Conservation (phyloP, 148 eudicot genomes). For the Fagopyrum esculentum region DNA sequence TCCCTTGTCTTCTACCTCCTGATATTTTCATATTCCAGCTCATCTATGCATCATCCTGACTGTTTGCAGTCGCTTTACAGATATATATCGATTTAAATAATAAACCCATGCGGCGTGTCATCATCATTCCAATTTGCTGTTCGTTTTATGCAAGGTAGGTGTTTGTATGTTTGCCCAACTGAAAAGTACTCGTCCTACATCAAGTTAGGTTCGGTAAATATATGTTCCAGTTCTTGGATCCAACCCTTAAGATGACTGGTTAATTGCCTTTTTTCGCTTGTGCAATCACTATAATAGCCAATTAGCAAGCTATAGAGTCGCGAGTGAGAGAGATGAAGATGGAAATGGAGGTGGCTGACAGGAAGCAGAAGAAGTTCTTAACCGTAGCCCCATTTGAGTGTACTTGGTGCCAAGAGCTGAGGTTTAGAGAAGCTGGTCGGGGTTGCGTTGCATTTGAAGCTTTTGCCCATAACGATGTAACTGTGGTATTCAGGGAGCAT, state of each 20-base stretch:
- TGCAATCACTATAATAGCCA: constrained; percentile 7
- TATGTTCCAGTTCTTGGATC: background rate
- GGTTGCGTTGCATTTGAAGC: constrained; percentile 96
- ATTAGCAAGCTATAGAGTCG: background rate
- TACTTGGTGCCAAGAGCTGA: constrained; percentile 78
- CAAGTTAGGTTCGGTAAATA: background rate
- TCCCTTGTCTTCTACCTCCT: constrained; percentile 10
- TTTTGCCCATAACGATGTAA: constrained; percentile 84
- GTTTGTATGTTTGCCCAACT: constrained; percentile 11
- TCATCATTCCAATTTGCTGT: background rate
- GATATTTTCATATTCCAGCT: constrained; percentile 16
- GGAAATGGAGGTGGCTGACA: constrained; percentile 40
- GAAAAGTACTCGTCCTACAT: background rate
- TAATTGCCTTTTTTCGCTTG: constrained; percentile 14
- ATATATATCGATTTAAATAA: background rate
- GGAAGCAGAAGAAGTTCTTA: constrained; percentile 58
- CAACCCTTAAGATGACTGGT: background rate
- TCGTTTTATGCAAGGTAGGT: background rate
- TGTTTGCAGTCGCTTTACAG: background rate
- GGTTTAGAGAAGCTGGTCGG: constrained; percentile 85
- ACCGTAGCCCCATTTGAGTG: constrained; percentile 97
- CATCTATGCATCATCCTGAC: background rate
- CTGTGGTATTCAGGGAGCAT: constrained; percentile 81
- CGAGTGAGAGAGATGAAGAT: constrained; percentile 7
- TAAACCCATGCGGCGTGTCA: constrained; percentile 4